These are phyloP conservation scores for Diaporthe velutina DNA, from an alignment of 2,329 filamentous ascomycete species.

Conservation along the genomic window DNA sequence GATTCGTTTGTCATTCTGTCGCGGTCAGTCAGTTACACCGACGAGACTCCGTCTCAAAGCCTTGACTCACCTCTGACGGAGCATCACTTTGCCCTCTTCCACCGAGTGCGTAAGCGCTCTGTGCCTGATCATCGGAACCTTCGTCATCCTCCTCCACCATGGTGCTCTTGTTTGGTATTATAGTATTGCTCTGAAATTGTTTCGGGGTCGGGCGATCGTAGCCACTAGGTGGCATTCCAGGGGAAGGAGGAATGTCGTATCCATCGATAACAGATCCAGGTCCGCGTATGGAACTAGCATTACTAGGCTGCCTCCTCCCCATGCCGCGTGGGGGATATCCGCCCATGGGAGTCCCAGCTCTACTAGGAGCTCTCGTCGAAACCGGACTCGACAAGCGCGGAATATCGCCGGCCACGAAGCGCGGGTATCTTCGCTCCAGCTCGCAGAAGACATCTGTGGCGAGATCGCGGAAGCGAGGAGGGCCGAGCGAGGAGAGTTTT, in stretches of 20 bases:
- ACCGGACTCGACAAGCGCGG: slow-evolving; percentile 78
- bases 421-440: slow-evolving; percentile 88
- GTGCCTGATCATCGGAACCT: slow-evolving; percentile 69
- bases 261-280: slow-evolving; percentile 53
- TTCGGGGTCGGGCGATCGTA: slow-evolving; percentile 85
- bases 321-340: slow-evolving; percentile 64
- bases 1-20: slow-evolving; percentile 75
- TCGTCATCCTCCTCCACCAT: slow-evolving; percentile 97
- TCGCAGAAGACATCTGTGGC: slow-evolving; percentile 98
- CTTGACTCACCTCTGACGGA: slow-evolving; percentile 54
- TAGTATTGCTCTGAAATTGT: slow-evolving; percentile 94
- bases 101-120: slow-evolving; percentile 66
- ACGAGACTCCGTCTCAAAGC: not conserved
- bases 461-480: slow-evolving; percentile 88
- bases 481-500: slow-evolving; percentile 90
- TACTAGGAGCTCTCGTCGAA: slow-evolving; percentile 71
- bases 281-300: slow-evolving; percentile 71
- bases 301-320: slow-evolving; percentile 69
- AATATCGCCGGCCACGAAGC: slow-evolving; percentile 79
- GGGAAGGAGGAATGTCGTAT: slow-evolving; percentile 70
- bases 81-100: slow-evolving; percentile 47
- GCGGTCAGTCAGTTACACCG: slow-evolving; percentile 5
- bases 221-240: slow-evolving; percentile 70
- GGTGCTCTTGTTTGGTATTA: slow-evolving; percentile 97
- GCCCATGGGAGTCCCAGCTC: slow-evolving; percentile 70